A percentile compares a stretch with the other conserved stretches of the same genome.
Conservation (phyloP, 345 rosid genomes). For the Streptanthus diversifolius region DNA sequence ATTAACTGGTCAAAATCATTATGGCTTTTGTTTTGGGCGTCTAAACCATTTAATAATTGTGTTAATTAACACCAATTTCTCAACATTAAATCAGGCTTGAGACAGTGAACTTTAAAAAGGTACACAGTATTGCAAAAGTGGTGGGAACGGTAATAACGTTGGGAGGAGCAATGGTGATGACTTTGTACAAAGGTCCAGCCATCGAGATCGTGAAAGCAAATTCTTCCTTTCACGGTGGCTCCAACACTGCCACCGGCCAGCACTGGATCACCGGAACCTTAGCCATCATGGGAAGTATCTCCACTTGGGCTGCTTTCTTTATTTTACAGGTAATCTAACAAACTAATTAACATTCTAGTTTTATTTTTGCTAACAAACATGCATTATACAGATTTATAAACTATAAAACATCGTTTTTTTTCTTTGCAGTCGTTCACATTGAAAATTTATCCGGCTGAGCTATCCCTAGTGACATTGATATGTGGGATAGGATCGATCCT, state of each 20-base stretch:
- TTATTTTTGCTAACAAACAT: neutral
- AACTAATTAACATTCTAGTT: neutral
- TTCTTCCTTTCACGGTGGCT: conserved; percentile 33
- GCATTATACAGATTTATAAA: neutral
- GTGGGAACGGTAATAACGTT: conserved; percentile 70
- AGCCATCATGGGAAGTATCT: conserved; percentile 56
- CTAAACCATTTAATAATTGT: neutral
- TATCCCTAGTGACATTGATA: conserved; percentile 66
- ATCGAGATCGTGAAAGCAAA: conserved; percentile 46
- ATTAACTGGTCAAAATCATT: neutral
- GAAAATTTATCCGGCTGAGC: conserved; percentile 78
- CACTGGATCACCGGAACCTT: conserved; percentile 67
- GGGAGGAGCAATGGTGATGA: conserved; percentile 92
- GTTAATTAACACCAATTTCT: neutral
- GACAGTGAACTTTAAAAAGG: conserved; percentile 53
- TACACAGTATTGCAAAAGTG: conserved; percentile 67
- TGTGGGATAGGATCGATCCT: conserved; percentile 65
- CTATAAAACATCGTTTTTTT: neutral
- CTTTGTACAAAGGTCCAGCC: conserved; percentile 82
- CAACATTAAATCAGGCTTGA: conserved; percentile 53
- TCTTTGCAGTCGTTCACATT: conserved; percentile 69
- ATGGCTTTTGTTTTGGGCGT: neutral
- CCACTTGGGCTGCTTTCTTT: conserved; percentile 75
- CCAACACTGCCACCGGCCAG: conserved; percentile 35
- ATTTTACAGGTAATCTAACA: conserved; percentile 36